phyloP scores from a whole-genome alignment of 2,329 filamentous ascomycete species.

The Aspergillus eucalypticola region DNA sequence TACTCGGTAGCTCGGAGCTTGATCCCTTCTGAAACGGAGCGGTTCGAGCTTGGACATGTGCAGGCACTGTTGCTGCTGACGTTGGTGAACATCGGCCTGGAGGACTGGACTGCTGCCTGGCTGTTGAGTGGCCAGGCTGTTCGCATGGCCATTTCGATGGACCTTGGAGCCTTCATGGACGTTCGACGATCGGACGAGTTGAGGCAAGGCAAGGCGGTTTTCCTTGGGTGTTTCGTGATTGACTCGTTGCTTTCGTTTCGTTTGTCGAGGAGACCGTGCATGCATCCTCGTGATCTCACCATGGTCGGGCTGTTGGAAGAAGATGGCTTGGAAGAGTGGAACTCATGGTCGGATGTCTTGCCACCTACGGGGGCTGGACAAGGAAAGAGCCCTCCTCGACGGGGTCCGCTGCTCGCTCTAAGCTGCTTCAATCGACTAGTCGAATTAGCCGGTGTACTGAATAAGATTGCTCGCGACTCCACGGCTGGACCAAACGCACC shows the following conservation, averaged over 20 bases:
- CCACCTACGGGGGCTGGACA: conserved; percentile 33
- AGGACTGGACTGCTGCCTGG: conserved; percentile 55
- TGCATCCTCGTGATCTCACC: conserved; percentile 50
- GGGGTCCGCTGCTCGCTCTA: conserved; percentile 46
- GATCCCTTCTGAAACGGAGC: conserved; percentile 43
- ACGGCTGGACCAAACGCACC: conserved; percentile 30
- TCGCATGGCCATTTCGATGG: conserved; percentile 48
- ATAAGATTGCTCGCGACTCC: conserved; percentile 36
- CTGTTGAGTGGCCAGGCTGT: conserved; percentile 54
- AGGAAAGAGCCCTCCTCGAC: conserved; percentile 31
- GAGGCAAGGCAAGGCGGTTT: conserved; percentile 45
- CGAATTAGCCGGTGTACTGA: conserved; percentile 40
- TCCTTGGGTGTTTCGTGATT: conserved; percentile 56
- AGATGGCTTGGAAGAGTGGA: conserved; percentile 72
- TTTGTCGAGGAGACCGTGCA: conserved; percentile 47
- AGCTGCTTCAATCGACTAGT: conserved; percentile 58
- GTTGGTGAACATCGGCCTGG: conserved; percentile 52
- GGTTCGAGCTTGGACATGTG: conserved; percentile 45
- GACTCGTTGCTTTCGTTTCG: conserved; percentile 55
- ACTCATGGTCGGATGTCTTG: conserved; percentile 62
- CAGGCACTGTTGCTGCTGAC: conserved; percentile 49
- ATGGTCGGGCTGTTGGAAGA: conserved; percentile 58
- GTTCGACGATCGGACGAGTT: conserved; percentile 33
- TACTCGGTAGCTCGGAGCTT: conserved; percentile 38
- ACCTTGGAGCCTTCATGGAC: conserved; percentile 30